Evolutionary conservation across 2,329 filamentous ascomycete species (phyloP).

Genomic region (Pyrenophora teres): DNA sequence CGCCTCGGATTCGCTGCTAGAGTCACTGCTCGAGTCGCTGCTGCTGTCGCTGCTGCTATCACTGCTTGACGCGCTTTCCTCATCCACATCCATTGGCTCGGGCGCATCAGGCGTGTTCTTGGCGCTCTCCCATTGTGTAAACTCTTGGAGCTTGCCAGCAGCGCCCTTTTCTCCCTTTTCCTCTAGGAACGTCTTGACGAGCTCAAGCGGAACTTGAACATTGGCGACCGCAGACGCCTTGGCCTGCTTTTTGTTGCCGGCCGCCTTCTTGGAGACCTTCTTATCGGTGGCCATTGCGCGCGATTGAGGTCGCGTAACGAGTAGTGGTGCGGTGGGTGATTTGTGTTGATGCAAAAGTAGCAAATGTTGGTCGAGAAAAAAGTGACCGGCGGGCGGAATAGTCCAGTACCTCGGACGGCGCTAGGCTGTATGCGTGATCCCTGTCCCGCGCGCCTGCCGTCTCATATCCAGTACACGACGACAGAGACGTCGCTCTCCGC

Average conservation of each 20-base stretch:
- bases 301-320: conserved; percentile 8
- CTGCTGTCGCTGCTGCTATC: conserved; percentile 32
- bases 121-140: conserved; percentile 36
- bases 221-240: conserved; percentile 7
- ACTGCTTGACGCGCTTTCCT: conserved; percentile 28
- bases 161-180: conserved; percentile 42
- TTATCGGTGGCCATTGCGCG: conserved; percentile 34
- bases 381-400: conserved; percentile 23
- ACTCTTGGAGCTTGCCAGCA: conserved; percentile 33
- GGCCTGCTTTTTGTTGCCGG: conserved; percentile 26
- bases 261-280: conserved; percentile 19
- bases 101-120: conserved; percentile 20
- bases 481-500: conserved; percentile 23
- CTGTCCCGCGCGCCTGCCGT: conserved; percentile 21
- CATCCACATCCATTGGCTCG: conserved; percentile 41
- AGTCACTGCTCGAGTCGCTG: conserved; percentile 25
- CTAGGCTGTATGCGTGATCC: conserved; percentile 21
- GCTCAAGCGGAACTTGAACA: conserved; percentile 29
- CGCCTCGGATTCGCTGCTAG: conserved; percentile 30
- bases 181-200: conserved; percentile 43
- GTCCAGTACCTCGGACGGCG: conserved; percentile 15
- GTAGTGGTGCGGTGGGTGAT: background rate
- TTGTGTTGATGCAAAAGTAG: conserved; percentile 8
- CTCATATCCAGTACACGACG: conserved; percentile 27
- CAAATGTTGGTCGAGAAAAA: conserved; percentile 25